A percentile compares a stretch with the other conserved stretches of the same genome.
These are phyloP conservation scores for Ophiostoma novo-ulmi DNA, from an alignment of 2,329 filamentous ascomycete genomes.

Conservation along the genomic window DNA sequence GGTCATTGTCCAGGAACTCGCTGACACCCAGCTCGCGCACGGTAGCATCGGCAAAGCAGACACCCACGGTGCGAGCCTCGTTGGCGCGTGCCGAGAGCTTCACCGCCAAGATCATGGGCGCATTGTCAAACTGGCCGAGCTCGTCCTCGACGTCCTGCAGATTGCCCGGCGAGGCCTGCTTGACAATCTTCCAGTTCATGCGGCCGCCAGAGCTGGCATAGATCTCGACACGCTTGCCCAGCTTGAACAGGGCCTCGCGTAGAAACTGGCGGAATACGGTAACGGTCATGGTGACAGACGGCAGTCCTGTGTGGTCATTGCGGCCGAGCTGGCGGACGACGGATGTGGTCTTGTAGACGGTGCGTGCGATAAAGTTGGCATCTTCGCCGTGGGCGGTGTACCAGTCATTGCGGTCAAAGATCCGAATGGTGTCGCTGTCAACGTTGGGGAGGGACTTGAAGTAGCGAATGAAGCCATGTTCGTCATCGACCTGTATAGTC, in stretches of 20 bases:
- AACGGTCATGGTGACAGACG: conserved; percentile 90
- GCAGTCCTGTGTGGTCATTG: conserved; percentile 74
- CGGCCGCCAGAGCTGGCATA: conserved; percentile 71
- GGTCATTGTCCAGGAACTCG: conserved; percentile 97
- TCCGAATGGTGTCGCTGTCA: conserved; percentile 70
- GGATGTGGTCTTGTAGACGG: conserved; percentile 94
- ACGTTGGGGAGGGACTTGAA: conserved; percentile 78
- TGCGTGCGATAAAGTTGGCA: conserved; percentile 76
- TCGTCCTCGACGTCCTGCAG: conserved; percentile 96
- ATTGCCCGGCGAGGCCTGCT: conserved; percentile 93
- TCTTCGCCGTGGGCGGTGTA: conserved; percentile 90
- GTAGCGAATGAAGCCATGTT: conserved; percentile 92
- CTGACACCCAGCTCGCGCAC: conserved; percentile 92
- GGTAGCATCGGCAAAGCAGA: conserved; percentile 96
- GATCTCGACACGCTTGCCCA: conserved; percentile 88
- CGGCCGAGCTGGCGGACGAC: conserved; percentile 86
- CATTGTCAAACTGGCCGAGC: conserved; percentile 75
- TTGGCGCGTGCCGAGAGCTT: conserved; percentile 84
- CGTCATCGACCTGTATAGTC: conserved; percentile 75
- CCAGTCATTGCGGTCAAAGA: conserved; percentile 92
- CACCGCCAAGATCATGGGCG: conserved; percentile 91
- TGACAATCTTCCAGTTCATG: conserved; percentile 87
- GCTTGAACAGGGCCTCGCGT: conserved; percentile 83
- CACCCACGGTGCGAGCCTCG: conserved; percentile 81
- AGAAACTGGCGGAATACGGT: conserved; percentile 96